phyloP scores from a whole-genome alignment of 2,329 filamentous ascomycete species.

The Raffaelea arxii region DNA sequence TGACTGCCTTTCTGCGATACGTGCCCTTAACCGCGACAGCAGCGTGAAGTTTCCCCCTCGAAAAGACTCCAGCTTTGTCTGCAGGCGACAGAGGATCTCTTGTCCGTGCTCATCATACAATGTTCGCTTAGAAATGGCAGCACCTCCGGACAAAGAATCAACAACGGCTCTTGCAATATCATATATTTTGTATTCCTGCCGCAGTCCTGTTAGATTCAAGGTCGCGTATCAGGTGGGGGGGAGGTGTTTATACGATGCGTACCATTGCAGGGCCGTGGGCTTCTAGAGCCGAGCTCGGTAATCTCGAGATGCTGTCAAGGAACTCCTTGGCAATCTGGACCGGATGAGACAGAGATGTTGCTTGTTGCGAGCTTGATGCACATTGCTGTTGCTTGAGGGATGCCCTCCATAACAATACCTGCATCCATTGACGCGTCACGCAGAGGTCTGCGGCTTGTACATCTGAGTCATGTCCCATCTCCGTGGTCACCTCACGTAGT shows the following conservation, averaged over 20 bases:
- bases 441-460: constrained; percentile 39
- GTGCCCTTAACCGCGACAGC: constrained; percentile 21
- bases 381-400: constrained; percentile 19
- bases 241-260: background rate
- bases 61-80: constrained; percentile 28
- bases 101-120: constrained; percentile 11
- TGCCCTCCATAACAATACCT: constrained; percentile 35
- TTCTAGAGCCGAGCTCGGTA: constrained; percentile 36
- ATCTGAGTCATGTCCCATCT: constrained; percentile 32
- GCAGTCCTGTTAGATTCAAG: background rate
- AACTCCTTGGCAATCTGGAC: constrained; percentile 36
- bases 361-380: constrained; percentile 6
- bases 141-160: constrained; percentile 24
- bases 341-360: constrained; percentile 24
- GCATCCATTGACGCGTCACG: constrained; percentile 41
- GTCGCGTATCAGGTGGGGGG: background rate
- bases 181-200: constrained; percentile 31
- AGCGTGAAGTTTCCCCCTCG: constrained; percentile 32
- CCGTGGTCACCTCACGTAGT: constrained; percentile 28
- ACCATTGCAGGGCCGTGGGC: constrained; percentile 38
- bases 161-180: constrained; percentile 35
- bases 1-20: constrained; percentile 12
- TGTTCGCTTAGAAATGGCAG: background rate
- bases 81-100: constrained; percentile 27
- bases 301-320: constrained; percentile 28